phyloP scores from a whole-genome alignment of 116 monocot species.

The Phalaenopsis hybrid region DNA sequence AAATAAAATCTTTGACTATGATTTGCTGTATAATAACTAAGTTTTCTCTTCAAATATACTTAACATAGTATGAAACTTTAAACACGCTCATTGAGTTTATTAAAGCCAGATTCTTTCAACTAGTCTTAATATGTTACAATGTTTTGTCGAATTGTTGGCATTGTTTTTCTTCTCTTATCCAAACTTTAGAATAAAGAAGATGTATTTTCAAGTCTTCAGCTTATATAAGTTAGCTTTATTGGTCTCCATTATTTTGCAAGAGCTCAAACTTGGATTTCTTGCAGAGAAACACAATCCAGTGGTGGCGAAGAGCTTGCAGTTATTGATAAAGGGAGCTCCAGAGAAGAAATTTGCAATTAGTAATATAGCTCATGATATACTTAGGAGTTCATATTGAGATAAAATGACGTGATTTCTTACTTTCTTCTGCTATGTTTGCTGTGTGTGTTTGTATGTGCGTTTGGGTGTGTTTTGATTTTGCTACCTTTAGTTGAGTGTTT shows the following conservation, averaged over 20 bases:
- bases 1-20: too few species aligned
- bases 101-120: too few species aligned
- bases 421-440: too few species aligned
- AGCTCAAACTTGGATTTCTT: constrained; percentile 58
- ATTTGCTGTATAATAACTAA: too few species aligned
- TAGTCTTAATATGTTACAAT: too few species aligned
- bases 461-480: background rate
- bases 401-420: too few species aligned
- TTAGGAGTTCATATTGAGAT: background rate
- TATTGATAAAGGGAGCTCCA: constrained; percentile 31
- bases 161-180: background rate
- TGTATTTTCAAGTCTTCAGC: background rate
- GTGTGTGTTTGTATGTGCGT: background rate
- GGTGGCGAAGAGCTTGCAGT: constrained; percentile 47
- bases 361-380: background rate
- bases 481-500: background rate
- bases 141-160: background rate
- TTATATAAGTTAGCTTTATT: background rate
- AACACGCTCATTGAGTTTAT: too few species aligned
- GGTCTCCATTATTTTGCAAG: constrained; percentile 21
- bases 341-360: constrained; percentile 29
- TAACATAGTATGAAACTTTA: too few species aligned
- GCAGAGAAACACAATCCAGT: constrained; percentile 47
- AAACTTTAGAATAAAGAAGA: too few species aligned
- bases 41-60: too few species aligned